Base-by-base conservation (phyloP, 495 filamentous ascomycete species). In the Penicillium samsonianum region DNA sequence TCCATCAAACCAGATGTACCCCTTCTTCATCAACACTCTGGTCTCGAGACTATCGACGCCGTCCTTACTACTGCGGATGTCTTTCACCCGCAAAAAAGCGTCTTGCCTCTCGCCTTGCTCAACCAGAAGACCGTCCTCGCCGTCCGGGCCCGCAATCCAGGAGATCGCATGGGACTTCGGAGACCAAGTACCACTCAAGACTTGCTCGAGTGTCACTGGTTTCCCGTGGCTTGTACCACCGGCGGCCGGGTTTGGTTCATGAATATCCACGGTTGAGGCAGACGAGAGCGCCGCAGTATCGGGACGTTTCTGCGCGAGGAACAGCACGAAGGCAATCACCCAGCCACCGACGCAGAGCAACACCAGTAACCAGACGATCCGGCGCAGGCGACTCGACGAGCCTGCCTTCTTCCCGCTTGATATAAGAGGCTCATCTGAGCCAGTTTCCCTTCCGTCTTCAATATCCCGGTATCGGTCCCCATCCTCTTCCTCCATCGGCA, bases 141-240 rank as follows among this genome's bases (percentile, higher is more conserved):
- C 91, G 51, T 88, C 80, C 23, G 91, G 81, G 7, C 91, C 90
- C 9, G 84, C 84, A 53, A 98, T 93, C 94, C 94, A 98, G 11
- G 87, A 85, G 52, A 98, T 89, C 25, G 79, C 80, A 66, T 93
- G 90, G 43, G 75, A 80, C 42, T 72, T 73, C 20, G 90, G 72
- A 9, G 73, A 73, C 91, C 92, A 98, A 64, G 79, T 67, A 16
- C 92, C 90, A 2, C 59, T 68, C 69, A 93, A 76, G 11, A 96
- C 84, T 64, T 96, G 87, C 47, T 93, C 84, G 16, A 98, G 73
- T 3, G 89, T 93, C 31, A 98, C 79, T 38, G 85, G 82, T 73
- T 88, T 94, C 12, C 90, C 91, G 31, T 82, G 81, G 26, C 88
- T 90, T 30, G 77, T 79, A 35, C 80, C 76, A 16, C 75, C 73